A percentile compares a stretch with the other conserved stretches of the same genome.
Conservation (phyloP, 2,329 filamentous ascomycete species). For the Metarhizium album region DNA sequence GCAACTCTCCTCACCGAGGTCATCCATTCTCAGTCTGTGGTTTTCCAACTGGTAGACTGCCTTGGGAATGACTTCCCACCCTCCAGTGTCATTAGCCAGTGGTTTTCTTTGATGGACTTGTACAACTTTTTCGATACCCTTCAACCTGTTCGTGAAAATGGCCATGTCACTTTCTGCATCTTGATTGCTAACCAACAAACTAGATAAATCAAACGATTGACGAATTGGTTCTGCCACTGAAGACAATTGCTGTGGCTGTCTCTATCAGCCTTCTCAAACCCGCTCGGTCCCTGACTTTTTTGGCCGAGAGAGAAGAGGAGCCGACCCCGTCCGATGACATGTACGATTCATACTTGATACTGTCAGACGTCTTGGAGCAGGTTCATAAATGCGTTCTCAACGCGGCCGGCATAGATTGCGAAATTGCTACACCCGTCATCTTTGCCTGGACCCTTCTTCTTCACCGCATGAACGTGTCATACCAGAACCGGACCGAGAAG, state of each 20-base stretch:
- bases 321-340: constrained; percentile 22
- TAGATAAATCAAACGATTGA: constrained; percentile 29
- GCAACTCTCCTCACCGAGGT: constrained; percentile 57
- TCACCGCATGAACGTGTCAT: constrained; percentile 55
- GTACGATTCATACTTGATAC: constrained; percentile 53
- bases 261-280: constrained; percentile 65
- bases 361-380: constrained; percentile 56
- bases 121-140: constrained; percentile 61
- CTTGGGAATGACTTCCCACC: constrained; percentile 44
- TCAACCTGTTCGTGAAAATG: constrained; percentile 21
- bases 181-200: background rate
- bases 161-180: background rate
- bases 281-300: constrained; percentile 37
- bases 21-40: constrained; percentile 60
- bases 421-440: constrained; percentile 59
- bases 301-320: constrained; percentile 28
- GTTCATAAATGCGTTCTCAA: constrained; percentile 62
- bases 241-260: constrained; percentile 57
- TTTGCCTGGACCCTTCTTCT: constrained; percentile 76
- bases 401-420: constrained; percentile 44
- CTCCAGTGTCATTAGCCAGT: constrained; percentile 49
- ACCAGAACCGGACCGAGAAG: constrained; percentile 50
- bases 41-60: constrained; percentile 61
- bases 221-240: constrained; percentile 51
- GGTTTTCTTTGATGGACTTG: constrained; percentile 63